Base-by-base conservation (phyloP, 768 basidiomycete species). In the Amanita exitialis region DNA sequence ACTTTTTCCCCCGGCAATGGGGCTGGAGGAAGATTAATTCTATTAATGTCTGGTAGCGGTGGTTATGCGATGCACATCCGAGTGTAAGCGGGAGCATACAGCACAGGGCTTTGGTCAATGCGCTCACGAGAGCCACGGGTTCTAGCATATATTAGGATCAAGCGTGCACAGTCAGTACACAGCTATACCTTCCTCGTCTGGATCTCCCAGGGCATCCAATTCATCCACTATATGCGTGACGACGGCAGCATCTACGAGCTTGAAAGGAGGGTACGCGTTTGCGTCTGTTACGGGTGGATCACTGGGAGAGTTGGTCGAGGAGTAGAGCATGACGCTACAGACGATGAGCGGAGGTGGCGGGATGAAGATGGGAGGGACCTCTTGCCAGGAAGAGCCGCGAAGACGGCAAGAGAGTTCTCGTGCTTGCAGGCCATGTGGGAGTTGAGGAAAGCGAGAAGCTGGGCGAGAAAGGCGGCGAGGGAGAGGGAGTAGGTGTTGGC, bases 321-420 rank as follows among this genome's bases (percentile, higher is more conserved):
- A 79, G 65, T 89, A 92, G 30, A 94, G 76, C 69, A 92, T 73
- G 41, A 81, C 70, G 57, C 90, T 93, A 52, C 27, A 43, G 49
- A 36, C 47, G 58, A 20, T 54, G 45, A 20, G 30, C 49, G 27
- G 2, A 1, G 51, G 12, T 0, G 12, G 18, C 12, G 10, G 12
- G 28, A n/a, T 20, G 5, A 51, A n/a, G 21, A 12, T 12, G 13
- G 20, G 44, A 16, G n/a, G 20, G 4, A 89, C 90, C 89, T 92
- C 66, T 83, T 83, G 18, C 80, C 81, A 1, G 89, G 88, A 43
- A 92, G 73, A 4, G 94, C 95, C 6, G 82, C 95, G 62, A 91
- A 95, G 50, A 97, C 87, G 5, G 92, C 89, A 35, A 99, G 74
- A 3, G 87, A 79, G 62, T 99, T 99, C 64, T 95, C 93, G 68